These are phyloP conservation scores for Whalleya microplaca DNA, from an alignment of 2,329 filamentous ascomycete genomes.

Conservation along the genomic window DNA sequence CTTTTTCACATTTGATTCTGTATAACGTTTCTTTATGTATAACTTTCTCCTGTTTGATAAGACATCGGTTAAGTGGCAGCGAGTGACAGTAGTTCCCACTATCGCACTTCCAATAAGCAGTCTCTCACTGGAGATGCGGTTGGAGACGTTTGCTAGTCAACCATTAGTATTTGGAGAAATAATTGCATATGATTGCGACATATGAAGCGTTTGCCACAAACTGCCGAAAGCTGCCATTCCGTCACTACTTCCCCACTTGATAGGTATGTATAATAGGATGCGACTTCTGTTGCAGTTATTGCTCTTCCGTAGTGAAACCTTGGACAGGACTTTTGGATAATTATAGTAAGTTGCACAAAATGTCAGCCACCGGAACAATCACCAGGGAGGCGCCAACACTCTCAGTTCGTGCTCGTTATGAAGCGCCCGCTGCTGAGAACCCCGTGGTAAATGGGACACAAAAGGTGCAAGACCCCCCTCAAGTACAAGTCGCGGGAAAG, in stretches of 20 bases:
- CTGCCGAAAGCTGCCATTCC: not conserved
- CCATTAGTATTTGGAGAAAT: not conserved
- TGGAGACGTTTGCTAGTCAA: not conserved
- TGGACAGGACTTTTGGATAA: not conserved
- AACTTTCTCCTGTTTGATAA: not conserved
- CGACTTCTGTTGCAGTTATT: not conserved
- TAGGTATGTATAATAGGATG: slow-evolving; percentile 11
- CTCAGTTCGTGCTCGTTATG: not conserved
- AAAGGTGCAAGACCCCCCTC: slow-evolving; percentile 23
- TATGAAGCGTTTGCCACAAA: not conserved
- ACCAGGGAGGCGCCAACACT: slow-evolving; percentile 7
- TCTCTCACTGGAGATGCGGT: not conserved
- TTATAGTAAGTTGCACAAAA: slow-evolving; percentile 2
- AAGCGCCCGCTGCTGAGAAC: not conserved
- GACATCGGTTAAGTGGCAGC: not conserved
- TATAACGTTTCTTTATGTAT: not conserved
- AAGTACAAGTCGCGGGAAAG: slow-evolving; percentile 33
- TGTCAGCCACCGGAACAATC: slow-evolving; percentile 18
- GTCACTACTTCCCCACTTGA: slow-evolving; percentile 4
- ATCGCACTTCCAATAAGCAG: not conserved
- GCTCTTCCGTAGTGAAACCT: not conserved
- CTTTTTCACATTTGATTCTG: too few relatives aligned
- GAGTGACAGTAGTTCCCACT: not conserved
- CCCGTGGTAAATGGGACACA: slow-evolving; percentile 15
- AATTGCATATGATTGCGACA: not conserved